These are phyloP conservation scores for Metschnikowia aberdeeniae DNA, from an alignment of 805 yeast genomes.

Conservation along the genomic window DNA sequence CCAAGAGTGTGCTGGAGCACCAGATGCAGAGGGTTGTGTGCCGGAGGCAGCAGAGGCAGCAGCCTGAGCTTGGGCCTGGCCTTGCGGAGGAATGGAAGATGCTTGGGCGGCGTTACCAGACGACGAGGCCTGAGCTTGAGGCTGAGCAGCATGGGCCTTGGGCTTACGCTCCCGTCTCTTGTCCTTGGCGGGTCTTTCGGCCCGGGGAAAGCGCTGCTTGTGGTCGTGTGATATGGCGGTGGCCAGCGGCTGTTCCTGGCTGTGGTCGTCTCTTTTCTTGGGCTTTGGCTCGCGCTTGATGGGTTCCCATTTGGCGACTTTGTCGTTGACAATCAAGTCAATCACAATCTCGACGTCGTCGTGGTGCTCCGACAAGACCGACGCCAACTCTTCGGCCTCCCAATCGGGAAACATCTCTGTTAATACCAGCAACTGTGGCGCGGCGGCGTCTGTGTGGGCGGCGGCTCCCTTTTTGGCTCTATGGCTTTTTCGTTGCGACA, in stretches of 20 bases:
- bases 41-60: constrained; percentile 18
- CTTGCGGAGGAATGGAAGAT: constrained; percentile 5
- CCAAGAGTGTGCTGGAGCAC: constrained; percentile 33
- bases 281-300: constrained; percentile 65
- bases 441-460: constrained; percentile 1
- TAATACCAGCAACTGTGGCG: constrained; percentile 48
- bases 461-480: constrained; percentile 13
- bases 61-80: constrained; percentile 4
- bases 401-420: constrained; percentile 92
- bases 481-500: constrained; percentile 20
- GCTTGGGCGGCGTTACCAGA: constrained; percentile 15
- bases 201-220: constrained; percentile 5
- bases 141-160: constrained; percentile 2
- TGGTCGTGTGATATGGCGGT: constrained; percentile 5
- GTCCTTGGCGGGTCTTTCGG: constrained; percentile 16
- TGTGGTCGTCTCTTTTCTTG: constrained; percentile 34
- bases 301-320: constrained; percentile 91
- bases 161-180: constrained; percentile 15
- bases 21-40: constrained; percentile 9
- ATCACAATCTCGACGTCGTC: constrained; percentile 75
- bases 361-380: constrained; percentile 68
- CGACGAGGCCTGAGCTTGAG: constrained; percentile 1
- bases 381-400: constrained; percentile 77
- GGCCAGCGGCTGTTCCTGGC: constrained; percentile 6
- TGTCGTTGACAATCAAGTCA: constrained; percentile 85